Evolutionary conservation across 2,329 filamentous ascomycete genomes (phyloP).

Genomic region (Albophoma yamanashiensis): DNA sequence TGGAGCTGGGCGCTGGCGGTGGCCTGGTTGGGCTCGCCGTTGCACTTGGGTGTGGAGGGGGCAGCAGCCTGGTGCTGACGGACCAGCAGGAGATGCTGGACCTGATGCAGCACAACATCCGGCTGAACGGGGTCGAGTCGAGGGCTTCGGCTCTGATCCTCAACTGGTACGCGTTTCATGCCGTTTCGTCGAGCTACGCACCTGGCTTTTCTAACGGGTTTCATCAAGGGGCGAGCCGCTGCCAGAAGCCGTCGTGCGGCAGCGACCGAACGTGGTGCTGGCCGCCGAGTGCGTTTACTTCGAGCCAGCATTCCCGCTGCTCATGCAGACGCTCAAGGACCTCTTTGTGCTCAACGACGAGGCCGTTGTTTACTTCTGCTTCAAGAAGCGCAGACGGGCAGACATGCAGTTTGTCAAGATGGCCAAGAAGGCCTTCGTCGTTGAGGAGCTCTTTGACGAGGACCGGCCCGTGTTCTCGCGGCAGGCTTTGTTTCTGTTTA

Average conservation of each 20-base stretch:
- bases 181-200: neutral
- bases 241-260: constrained; percentile 37
- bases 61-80: constrained; percentile 59
- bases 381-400: constrained; percentile 81
- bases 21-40: constrained; percentile 68
- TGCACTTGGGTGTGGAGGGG: constrained; percentile 43
- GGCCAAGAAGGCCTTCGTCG: constrained; percentile 54
- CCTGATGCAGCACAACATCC: constrained; percentile 79
- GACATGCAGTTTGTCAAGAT: constrained; percentile 66
- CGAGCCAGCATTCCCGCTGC: constrained; percentile 84
- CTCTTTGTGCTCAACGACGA: constrained; percentile 62
- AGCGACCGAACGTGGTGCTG: constrained; percentile 70
- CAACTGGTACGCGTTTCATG: constrained; percentile 54
- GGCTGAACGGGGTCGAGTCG: constrained; percentile 60
- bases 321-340: constrained; percentile 67
- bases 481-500: constrained; percentile 50
- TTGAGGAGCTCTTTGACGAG: constrained; percentile 52
- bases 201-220: neutral
- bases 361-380: constrained; percentile 69
- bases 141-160: constrained; percentile 59
- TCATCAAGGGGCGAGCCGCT: constrained; percentile 48
- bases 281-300: constrained; percentile 97
- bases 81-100: constrained; percentile 80
- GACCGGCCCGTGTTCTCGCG: constrained; percentile 46
- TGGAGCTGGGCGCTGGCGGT: constrained; percentile 87